Base-by-base conservation (phyloP, 495 filamentous ascomycete genomes). In the Tuber borchii region DNA sequence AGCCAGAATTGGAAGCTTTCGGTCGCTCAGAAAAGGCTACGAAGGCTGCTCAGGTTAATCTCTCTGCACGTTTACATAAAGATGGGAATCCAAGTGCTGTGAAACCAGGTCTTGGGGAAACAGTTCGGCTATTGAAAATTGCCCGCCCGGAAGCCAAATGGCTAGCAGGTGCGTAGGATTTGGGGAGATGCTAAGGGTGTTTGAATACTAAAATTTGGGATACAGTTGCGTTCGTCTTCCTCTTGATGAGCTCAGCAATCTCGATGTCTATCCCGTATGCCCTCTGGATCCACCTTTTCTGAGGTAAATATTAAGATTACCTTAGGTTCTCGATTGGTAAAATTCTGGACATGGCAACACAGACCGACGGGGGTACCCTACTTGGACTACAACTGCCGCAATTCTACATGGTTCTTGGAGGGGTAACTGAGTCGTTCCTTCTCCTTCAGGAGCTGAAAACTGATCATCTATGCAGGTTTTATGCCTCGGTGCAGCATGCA, bases 81-180 rank as follows among this genome's bases (percentile, higher is more conserved):
- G 93, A 96, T 69, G 91, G 92, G 1, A 87, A 90, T 72, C 85
- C 87, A 34, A 84, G 85, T 43, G 88, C 88, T 69, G 90, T 90
- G 80, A 88, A 91, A 17, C 85, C 88, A 22, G 91, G 92, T 16
- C 87, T 91, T 65, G 85, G 84, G 17, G 95, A 97, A 84, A 90
- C 97, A 72, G 92, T 91, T 90, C 89, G 95, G 71, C 87, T 99
- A 75, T 86, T 99, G 82, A 92, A 90, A 83, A 95, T 99, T 85
- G 96, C 95, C 9, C 87, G 88, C 69, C 94, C 93, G 5, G 95
- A 99, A 85, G 85, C 90, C 20, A 91, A 87, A 83, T 91, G 90
- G 83, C 89, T 99, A n/a, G 86, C 86, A 19, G 78, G 81, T 83
- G 74, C 56, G 79, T 71, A 16, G 79, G 26, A 31, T 26, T 69